Evolutionary conservation across 1,284 basidiomycete genomes (phyloP).

Genomic region (Xerocomus amazonicus): DNA sequence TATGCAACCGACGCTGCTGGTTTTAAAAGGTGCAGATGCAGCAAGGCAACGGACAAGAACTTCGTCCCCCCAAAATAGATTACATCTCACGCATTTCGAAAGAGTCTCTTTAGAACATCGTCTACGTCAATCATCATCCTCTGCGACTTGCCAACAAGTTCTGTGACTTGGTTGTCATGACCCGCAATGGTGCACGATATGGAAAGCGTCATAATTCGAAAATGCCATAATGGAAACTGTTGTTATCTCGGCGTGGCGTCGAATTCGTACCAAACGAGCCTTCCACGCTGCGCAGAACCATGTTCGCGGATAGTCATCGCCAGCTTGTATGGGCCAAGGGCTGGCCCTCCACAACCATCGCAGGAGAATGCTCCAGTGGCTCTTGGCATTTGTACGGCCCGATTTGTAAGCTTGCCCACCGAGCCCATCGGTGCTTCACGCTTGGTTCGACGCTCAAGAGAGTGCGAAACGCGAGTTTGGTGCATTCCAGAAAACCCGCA

Average conservation of each 20-base stretch:
- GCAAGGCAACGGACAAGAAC: conserved; percentile 19
- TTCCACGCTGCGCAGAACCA: conserved; percentile 27
- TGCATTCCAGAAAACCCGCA: conserved; percentile 28
- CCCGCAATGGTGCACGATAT: conserved; percentile 8
- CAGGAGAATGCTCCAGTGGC: conserved; percentile 1
- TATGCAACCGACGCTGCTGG: conserved; percentile 6
- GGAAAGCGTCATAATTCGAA: conserved; percentile 21
- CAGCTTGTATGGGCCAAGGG: conserved; percentile 31
- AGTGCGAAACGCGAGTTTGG: conserved; percentile 7
- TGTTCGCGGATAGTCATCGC: conserved; percentile 9
- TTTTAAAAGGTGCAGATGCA: conserved; percentile 29
- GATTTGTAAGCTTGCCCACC: conserved; percentile 20
- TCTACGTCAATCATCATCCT: conserved; percentile 23
- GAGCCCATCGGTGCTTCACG: conserved; percentile 20
- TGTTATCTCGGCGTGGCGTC: conserved; percentile 30
- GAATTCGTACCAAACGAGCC: conserved; percentile 19
- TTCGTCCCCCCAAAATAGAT: conserved; percentile 26
- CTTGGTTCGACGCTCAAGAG: conserved; percentile 13
- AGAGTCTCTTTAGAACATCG: conserved; percentile 23
- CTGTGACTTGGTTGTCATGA: conserved; percentile 29
- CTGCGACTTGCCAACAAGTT: conserved; percentile 5
- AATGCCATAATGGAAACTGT: conserved; percentile 19
- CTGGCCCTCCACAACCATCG: conserved; percentile 21
- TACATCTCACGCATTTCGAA: conserved; percentile 25
- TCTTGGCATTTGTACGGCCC: conserved; percentile 20